Conservation (phyloP, 1,284 basidiomycete genomes). For the Macrocystidia cucumis region DNA sequence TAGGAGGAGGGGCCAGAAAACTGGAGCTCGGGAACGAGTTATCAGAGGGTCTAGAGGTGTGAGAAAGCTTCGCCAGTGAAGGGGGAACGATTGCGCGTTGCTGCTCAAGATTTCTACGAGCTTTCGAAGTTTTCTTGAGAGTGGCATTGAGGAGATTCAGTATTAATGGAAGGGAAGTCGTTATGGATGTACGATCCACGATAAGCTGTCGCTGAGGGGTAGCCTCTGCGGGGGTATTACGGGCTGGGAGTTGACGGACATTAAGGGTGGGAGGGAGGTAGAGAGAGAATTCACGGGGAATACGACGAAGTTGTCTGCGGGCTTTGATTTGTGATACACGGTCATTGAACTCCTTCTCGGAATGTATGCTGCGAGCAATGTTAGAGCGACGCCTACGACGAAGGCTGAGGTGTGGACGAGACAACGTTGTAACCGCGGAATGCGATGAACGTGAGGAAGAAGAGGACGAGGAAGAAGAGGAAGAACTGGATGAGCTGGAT, state of each 20-base stretch:
- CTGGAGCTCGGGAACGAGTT: not conserved
- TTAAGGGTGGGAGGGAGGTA: conserved; percentile 42
- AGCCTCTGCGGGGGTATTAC: conserved; percentile 2
- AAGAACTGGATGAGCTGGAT: conserved; percentile 27
- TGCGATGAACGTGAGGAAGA: conserved; percentile 27
- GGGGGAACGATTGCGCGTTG: too few species aligned
- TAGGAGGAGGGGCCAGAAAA: not conserved
- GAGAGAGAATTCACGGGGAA: conserved; percentile 60
- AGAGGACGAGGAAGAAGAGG: conserved; percentile 34
- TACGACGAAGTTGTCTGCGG: conserved; percentile 47
- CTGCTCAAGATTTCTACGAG: conserved; percentile 23
- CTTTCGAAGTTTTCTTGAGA: conserved; percentile 35
- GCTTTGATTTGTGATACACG: conserved; percentile 48
- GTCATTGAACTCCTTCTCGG: conserved; percentile 49
- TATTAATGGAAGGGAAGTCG: conserved; percentile 50
- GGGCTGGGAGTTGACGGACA: conserved; percentile 8
- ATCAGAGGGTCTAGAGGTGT: not conserved
- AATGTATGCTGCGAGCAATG: conserved; percentile 36
- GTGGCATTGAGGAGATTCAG: conserved; percentile 47
- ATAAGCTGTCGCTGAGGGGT: conserved; percentile 13
- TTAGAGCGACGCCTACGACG: conserved; percentile 37
- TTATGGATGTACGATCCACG: conserved; percentile 33
- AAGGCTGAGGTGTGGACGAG: conserved; percentile 32
- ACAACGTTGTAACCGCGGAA: conserved; percentile 27
- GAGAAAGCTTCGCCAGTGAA: conserved; percentile 6